Evolutionary conservation across 2,329 filamentous ascomycete species (phyloP), one percentile per base, ranked within the genome.

Genomic region (Curvularia lunata): DNA sequence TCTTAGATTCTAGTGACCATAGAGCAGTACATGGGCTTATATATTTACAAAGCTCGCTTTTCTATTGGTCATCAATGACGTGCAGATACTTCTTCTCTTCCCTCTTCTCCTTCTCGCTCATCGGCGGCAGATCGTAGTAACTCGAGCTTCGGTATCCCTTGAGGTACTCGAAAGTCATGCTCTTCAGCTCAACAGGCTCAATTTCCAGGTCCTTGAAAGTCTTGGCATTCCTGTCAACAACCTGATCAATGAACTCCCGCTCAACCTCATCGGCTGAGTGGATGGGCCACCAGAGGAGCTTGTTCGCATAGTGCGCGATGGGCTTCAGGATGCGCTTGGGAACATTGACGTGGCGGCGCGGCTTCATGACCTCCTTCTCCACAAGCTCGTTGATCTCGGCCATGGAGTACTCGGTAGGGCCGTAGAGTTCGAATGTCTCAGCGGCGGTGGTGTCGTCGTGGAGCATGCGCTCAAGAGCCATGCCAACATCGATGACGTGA

Each of bases 51-150:
- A 59, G 55, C 57, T 63, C 58, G 41, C 30, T 45, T 45, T 18
- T 58, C 67, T 75, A 77, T 63, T 77, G 75, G 62, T 77, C 73
- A 41, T 77, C 75, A 49, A 77, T 66, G 58, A 99, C 93, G 78
- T 99, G 95, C 77, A 98, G 82, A 78, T 96, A 99, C 84, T 97
- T 95, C 86, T 89, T 95, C 80, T 98, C 93, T 79, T 98, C 93
- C 71, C 86, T 85, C 85, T 88, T 95, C 84, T 99, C 95, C 79
- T 90, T 91, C 82, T 97, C 94, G 32, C 94, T 97, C 72, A 94
- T 89, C 48, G 95, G 94, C 49, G 95, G 95, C 66, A 98, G 84
- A 76, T 99, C 94, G 79, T 96, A 97, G 85, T 89, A 95, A 71
- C 88, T 86, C 56, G 90, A 86, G 80, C 91, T 94, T 75, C 95